A percentile compares a stretch with the other conserved stretches of the same genome.
phyloP scores from a whole-genome alignment of 805 yeast species.

The Yamadazyma kitorensis region DNA sequence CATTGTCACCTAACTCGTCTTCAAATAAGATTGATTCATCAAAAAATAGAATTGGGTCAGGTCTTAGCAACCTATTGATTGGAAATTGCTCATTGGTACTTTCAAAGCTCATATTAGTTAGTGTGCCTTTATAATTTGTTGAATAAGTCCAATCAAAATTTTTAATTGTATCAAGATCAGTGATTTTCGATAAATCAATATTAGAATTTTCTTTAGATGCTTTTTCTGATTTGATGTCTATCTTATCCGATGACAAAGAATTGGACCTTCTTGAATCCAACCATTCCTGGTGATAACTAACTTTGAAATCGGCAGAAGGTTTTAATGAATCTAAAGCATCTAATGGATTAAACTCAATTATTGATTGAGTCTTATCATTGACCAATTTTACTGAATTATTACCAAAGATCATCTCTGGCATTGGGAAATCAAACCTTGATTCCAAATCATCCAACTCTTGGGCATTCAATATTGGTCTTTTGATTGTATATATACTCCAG shows the following conservation, averaged over 20 bases:
- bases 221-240: slow-evolving; percentile 21
- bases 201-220: slow-evolving; percentile 23
- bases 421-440: slow-evolving; percentile 62
- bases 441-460: slow-evolving; percentile 68
- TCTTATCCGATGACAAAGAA: slow-evolving; percentile 17
- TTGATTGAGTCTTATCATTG: slow-evolving; percentile 33
- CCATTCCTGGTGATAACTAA: slow-evolving; percentile 90
- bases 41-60: slow-evolving; percentile 84
- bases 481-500: slow-evolving; percentile 73
- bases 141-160: slow-evolving; percentile 98
- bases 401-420: slow-evolving; percentile 98
- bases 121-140: slow-evolving; percentile 69
- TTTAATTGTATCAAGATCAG: slow-evolving; percentile 59
- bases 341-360: slow-evolving; percentile 68
- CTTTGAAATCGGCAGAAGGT: slow-evolving; percentile 42
- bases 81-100: slow-evolving; percentile 51
- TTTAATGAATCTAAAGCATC: slow-evolving; percentile 58
- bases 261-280: slow-evolving; percentile 32
- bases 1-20: slow-evolving; percentile 96
- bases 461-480: slow-evolving; percentile 75
- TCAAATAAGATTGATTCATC: slow-evolving; percentile 89
- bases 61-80: slow-evolving; percentile 59
- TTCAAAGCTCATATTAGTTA: slow-evolving; percentile 20
- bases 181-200: slow-evolving; percentile 34
- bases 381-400: slow-evolving; percentile 61